Evolutionary conservation across 805 yeast genomes (phyloP).

Genomic region (Lipomyces sp.): DNA sequence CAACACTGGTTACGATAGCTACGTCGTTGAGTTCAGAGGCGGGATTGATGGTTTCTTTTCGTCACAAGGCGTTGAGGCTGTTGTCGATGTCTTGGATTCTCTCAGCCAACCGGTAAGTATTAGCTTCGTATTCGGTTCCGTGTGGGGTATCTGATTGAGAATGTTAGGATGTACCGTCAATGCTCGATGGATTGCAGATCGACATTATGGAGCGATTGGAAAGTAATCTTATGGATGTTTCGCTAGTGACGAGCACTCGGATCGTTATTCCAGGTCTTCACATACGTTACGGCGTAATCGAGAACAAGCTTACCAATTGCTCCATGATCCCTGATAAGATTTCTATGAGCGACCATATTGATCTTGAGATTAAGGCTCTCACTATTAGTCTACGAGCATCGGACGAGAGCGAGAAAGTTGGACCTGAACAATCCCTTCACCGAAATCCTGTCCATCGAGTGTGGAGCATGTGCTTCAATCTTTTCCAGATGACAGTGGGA

Average conservation of each 20-base stretch:
- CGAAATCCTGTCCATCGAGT: constrained; percentile 29
- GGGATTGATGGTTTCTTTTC: constrained; percentile 54
- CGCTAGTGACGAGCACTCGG: constrained; percentile 52
- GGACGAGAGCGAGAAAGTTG: constrained; percentile 20
- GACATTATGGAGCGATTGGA: constrained; percentile 57
- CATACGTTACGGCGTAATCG: constrained; percentile 47
- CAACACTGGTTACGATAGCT: constrained; percentile 56
- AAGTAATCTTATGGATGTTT: constrained; percentile 44
- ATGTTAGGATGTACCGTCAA: constrained; percentile 50
- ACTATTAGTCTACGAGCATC: constrained; percentile 11
- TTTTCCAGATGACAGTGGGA: constrained; percentile 20
- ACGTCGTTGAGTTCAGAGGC: constrained; percentile 59
- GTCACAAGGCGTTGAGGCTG: constrained; percentile 51
- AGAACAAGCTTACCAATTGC: constrained; percentile 16
- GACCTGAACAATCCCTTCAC: constrained; percentile 5
- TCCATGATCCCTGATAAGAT: constrained; percentile 18
- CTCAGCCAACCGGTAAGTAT: constrained; percentile 38
- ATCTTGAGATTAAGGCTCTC: constrained; percentile 21
- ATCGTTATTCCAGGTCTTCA: constrained; percentile 55
- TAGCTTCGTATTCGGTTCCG: background rate
- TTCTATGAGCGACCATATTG: constrained; percentile 20
- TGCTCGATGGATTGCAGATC: constrained; percentile 69
- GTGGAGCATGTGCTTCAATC: constrained; percentile 23
- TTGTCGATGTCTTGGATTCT: constrained; percentile 49
- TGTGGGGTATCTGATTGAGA: background rate